These are phyloP conservation scores for Beauveria scarabaeidicola DNA, from an alignment of 2,329 filamentous ascomycete species.

Conservation along the genomic window DNA sequence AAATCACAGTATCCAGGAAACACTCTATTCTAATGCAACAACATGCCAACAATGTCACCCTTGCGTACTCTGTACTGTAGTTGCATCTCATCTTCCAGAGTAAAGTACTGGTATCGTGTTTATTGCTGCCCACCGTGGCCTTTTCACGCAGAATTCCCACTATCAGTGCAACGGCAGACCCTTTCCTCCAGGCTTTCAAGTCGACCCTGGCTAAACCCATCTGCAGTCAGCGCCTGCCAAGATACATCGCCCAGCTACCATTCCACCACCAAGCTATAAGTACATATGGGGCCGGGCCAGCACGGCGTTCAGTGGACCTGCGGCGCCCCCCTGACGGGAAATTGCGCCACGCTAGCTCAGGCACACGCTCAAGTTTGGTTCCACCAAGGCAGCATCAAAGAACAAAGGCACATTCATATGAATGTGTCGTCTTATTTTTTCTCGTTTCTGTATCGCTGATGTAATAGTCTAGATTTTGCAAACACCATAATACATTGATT, in stretches of 20 bases:
- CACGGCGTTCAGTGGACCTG: background rate
- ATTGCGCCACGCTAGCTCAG: slow-evolving; percentile 6
- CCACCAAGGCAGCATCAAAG: background rate
- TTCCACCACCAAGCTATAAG: background rate
- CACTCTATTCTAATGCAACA: background rate
- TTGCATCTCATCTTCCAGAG: background rate
- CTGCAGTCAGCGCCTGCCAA: background rate
- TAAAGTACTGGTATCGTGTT: background rate
- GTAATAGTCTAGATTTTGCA: too few species aligned
- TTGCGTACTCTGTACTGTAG: background rate
- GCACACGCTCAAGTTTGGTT: background rate
- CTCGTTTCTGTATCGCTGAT: too few species aligned
- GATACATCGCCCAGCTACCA: background rate
- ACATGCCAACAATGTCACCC: background rate
- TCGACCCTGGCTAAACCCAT: background rate
- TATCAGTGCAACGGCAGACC: background rate
- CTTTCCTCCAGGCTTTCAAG: too few species aligned
- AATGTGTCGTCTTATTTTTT: background rate
- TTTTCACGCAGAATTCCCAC: background rate
- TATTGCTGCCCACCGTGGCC: background rate
- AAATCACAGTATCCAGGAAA: background rate
- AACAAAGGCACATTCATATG: background rate
- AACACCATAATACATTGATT: too few species aligned
- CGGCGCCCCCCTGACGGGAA: slow-evolving; percentile 1
- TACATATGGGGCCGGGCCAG: background rate